Evolutionary conservation across 169 alveolate species (phyloP).

Genomic region (Amoebophrya sp.): DNA sequence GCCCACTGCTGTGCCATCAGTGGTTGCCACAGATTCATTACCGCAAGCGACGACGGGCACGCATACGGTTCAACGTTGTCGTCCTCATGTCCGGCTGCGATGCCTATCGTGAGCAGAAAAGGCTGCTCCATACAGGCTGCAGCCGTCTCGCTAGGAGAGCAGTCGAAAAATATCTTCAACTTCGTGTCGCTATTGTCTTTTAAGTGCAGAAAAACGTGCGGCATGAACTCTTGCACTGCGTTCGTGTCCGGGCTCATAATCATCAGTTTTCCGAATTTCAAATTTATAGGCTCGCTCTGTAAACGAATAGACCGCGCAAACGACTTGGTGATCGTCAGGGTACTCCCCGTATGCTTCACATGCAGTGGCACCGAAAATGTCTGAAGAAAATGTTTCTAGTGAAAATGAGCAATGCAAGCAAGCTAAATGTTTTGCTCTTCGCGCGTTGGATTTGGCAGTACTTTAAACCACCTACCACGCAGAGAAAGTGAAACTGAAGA

Average conservation of each 20-base stretch:
- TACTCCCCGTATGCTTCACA: not conserved
- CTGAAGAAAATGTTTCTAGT: too few relatives aligned
- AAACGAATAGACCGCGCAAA: not conserved
- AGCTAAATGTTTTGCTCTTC: too few relatives aligned
- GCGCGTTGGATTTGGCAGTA: too few relatives aligned
- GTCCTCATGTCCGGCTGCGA: not conserved
- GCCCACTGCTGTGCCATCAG: not conserved
- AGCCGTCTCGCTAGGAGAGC: not conserved
- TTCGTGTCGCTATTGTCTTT: not conserved
- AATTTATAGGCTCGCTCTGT: not conserved
- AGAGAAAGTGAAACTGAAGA: too few relatives aligned
- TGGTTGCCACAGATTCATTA: not conserved
- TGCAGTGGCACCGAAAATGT: not conserved
- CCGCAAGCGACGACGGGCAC: too few relatives aligned
- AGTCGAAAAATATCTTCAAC: not conserved
- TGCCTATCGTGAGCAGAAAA: not conserved
- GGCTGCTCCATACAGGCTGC: not conserved
- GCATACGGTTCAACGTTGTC: not conserved
- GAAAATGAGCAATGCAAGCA: too few relatives aligned
- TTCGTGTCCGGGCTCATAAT: not conserved
- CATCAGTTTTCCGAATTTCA: not conserved
- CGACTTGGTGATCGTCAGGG: not conserved
- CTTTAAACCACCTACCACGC: too few relatives aligned
- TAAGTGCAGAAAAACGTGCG: not conserved
- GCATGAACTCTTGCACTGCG: not conserved